Base-by-base conservation (phyloP, 2,329 filamentous ascomycete species). In the Neonectria coccinea region DNA sequence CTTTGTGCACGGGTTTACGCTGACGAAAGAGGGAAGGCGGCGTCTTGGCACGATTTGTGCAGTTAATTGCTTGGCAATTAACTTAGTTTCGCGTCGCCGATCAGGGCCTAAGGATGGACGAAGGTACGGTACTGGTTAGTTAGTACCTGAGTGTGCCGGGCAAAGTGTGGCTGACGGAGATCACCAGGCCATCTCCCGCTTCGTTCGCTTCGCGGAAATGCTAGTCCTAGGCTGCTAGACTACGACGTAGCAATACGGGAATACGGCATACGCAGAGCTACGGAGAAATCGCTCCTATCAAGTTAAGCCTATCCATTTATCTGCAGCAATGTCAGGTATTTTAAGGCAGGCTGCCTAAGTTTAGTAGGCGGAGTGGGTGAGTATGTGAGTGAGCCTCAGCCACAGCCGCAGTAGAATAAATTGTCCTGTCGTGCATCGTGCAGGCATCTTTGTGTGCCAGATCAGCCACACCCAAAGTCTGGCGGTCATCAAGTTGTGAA, bases 81-180 rank as follows among this genome's bases (percentile, higher is more conserved):
- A n/a, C n/a, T n/a, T n/a, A n/a, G n/a, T n/a, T n/a, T n/a, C n/a
- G n/a, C n/a, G n/a, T n/a, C n/a, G n/a, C n/a, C n/a, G n/a, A n/a
- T n/a, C n/a, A n/a, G n/a, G n/a, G 60, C 39, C 47, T 53, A n/a
- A 39, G 44, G 44, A 36, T 47, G 39, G 50, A 59, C 29, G 50
- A 25, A 39, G 25, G 56, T 39, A 54, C 33, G 29, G 42, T 42
- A 18, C 27, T 48, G 25, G n/a, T 8, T 53, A 20, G 51, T 20
- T 50, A n/a, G 36, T n/a, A 39, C 36, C 36, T 39, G 36, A 39
- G 50, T 41, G 12, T 41, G 51, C 33, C 51, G 14, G 33, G 20
- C 47, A 9, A 39, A n/a, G 20, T 63, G 60, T 63, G 60, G 60
- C 60, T 63, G 50, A 62, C 52, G 16, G 20, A 29, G 41, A 54